Evolutionary conservation across 768 basidiomycete species (phyloP).

Genomic region (Suillus subaureus): DNA sequence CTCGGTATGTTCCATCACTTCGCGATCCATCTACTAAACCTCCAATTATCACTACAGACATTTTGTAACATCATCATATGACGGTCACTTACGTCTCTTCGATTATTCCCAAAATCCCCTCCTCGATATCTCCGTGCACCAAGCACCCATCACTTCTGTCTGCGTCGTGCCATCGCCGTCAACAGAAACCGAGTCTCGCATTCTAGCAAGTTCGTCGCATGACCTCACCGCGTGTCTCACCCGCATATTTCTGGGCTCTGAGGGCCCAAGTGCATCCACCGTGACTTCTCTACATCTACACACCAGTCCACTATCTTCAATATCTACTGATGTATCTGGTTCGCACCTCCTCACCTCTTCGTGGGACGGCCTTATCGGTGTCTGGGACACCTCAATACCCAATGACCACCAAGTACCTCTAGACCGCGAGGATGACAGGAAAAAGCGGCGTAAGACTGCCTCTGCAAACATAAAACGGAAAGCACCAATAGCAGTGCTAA

Average conservation of each 20-base stretch:
- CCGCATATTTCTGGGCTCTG: conserved; percentile 2
- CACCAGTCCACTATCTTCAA: conserved; percentile 75
- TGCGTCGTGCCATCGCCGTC: conserved; percentile 48
- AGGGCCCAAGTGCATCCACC: conserved; percentile 34
- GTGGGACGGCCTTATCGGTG: conserved; percentile 85
- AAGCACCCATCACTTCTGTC: conserved; percentile 68
- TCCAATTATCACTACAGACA: conserved; percentile 42
- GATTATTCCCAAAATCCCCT: conserved; percentile 65
- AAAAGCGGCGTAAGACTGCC: conserved; percentile 63
- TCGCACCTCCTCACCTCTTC: conserved; percentile 77
- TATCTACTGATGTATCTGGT: conserved; percentile 57
- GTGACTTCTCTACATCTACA: conserved; percentile 83
- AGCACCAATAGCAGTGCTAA: conserved; percentile 72
- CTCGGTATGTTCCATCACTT: conserved; percentile 43
- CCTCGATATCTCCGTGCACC: conserved; percentile 53
- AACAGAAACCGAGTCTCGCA: conserved; percentile 33
- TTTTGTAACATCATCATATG: conserved; percentile 81
- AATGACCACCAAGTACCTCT: conserved; percentile 58
- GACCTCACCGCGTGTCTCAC: conserved; percentile 73
- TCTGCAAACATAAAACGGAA: conserved; percentile 52
- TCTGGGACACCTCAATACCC: conserved; percentile 75
- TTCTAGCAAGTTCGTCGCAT: conserved; percentile 74
- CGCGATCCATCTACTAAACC: conserved; percentile 9
- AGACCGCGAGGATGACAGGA: conserved; percentile 33
- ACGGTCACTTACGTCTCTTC: conserved; percentile 74